Evolutionary conservation across 805 yeast genomes (phyloP).

Genomic region (Kodamaea neixiangensis): DNA sequence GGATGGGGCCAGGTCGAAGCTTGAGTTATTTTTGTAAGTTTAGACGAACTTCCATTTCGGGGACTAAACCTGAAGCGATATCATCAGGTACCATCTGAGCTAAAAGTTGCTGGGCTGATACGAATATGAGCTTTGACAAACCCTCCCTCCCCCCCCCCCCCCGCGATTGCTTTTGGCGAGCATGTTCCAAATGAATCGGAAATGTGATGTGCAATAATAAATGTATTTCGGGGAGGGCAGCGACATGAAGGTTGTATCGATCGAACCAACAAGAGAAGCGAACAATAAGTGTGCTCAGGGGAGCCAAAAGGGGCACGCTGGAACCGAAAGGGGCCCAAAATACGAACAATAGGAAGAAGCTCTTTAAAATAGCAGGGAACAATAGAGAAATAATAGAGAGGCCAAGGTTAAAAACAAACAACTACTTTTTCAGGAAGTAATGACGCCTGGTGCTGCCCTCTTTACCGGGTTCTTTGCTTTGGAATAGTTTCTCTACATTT

Average conservation of each 20-base stretch:
- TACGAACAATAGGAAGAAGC: background rate
- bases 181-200: background rate
- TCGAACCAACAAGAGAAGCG: background rate
- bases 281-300: background rate
- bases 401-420: background rate
- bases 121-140: background rate
- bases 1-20: background rate
- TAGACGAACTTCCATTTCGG: background rate
- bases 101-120: background rate
- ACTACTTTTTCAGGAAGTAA: background rate
- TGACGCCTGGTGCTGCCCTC: constrained; percentile 1
- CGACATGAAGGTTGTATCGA: background rate
- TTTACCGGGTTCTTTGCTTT: background rate
- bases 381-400: background rate
- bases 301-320: background rate
- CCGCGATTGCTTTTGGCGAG: background rate
- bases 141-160: no score
- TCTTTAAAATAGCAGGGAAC: background rate
- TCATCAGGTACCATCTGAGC: background rate
- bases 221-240: background rate
- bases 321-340: constrained; percentile 4
- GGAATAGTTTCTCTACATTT: background rate
- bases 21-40: background rate
- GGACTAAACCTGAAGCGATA: background rate
- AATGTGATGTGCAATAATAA: background rate